Base-by-base conservation (phyloP, 768 basidiomycete species). In the Russula abietina region DNA sequence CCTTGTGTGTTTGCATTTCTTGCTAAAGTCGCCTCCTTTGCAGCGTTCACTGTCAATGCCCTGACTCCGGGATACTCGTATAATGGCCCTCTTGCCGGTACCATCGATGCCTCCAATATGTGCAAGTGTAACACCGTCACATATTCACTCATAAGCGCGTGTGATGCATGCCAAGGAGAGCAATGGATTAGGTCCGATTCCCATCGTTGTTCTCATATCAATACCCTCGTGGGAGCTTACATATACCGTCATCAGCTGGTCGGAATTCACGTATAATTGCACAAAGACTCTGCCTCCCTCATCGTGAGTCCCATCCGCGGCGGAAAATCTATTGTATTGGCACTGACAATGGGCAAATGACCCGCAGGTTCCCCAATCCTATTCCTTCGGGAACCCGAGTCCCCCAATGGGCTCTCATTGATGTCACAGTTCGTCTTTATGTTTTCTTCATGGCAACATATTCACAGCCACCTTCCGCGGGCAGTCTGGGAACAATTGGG, bases 61-160 rank as follows among this genome's bases (percentile, higher is more conserved):
- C 58, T 64, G 6, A 0, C 0, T n/a, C 57, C 58, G 8, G 58
- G 58, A 22, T 43, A 36, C 41, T 22, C 39, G 12, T 64, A 64
- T 33, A 12, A 14, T 0, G 58, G 58, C 6, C 62, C 62, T 0
- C 50, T 24, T 2, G 39, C 8, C 30, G 0, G 6, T 24, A 5
- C 28, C 28, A 30, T 30, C 28, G 58, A 55, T 6, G n/a, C 28
- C n/a, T 1, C 11, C 22, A 45, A 64, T 33, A 2, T 55, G 54
- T 64, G 62, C 62, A 55, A 60, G 53, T 64, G 62, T 26, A 64
- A 38, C 54, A 60, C 58, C 0, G 16, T 64, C 17, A 9, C 32
- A 10, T 64, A 64, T 39, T 54, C 43, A 3, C 62, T 64, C 26
- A 9, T 64, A n/a, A 64, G 62, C 14, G 62, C 62, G n/a, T 64